Base-by-base conservation (phyloP, 768 basidiomycete genomes). In the Suillus fuscotomentosus region DNA sequence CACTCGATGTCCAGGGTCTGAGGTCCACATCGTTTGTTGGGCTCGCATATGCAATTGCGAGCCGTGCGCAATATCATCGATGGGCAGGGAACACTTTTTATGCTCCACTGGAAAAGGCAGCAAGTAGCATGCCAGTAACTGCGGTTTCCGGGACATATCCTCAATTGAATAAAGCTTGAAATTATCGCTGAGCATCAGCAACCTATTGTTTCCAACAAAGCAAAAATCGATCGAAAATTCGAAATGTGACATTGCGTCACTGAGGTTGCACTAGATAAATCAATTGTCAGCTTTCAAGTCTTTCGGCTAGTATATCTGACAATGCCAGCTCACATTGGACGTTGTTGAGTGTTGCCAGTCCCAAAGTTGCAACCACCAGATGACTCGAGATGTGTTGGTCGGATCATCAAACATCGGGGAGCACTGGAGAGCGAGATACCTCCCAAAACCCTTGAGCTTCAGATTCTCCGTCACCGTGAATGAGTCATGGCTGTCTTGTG, bases 311-410 rank as follows among this genome's bases (percentile, higher is more conserved):
- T 55, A 27, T 50, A 3, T 61, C 17, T 34, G 24, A 27, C 15
- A 6, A 61, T 56, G 50, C 24, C 24, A 15, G 4, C 27, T 63
- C 42, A 54, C 62, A 43, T 42, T 60, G 41, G 56, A 42, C 15
- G 42, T 60, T 36, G 20, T 63, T 8, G 53, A 63, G 11, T 42
- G 55, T n/a, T 63, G 42, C 62, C 62, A 59, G 42, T 63, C 45
- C 62, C 62, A 63, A 11, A 63, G 9, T 11, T 63, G 62, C 20
- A 63, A 24, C 22, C 22, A 59, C 62, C 55, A 63, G n/a, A 20
- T 15, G 17, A 15, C 53, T 17, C 15, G 10, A 36, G 6, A 15
- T 20, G 31, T 24, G 22, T 31, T 15, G 22, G 6, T 10, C 13
- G 24, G 24, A 50, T 50, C 31, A 27, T 42, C 17, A 20, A 22